Conservation (phyloP, 2,329 filamentous ascomycete species). For the Botrytis cinerea region DNA sequence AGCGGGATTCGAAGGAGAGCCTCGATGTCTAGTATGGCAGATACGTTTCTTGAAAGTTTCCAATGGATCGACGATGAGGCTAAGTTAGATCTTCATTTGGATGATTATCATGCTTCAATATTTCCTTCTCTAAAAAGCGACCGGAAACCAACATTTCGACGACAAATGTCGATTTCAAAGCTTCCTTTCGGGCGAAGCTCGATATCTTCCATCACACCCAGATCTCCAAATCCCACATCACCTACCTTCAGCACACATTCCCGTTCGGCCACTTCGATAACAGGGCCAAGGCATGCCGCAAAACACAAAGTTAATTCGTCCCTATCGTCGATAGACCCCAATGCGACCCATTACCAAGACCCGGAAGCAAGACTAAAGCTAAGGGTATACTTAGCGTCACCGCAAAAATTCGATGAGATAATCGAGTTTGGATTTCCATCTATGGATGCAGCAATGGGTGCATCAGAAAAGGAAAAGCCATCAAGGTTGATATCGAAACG, state of each 20-base stretch:
- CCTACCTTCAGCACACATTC: constrained; percentile 33
- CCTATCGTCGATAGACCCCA: constrained; percentile 62
- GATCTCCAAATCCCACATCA: constrained; percentile 34
- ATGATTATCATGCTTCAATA: constrained; percentile 63
- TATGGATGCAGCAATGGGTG: constrained; percentile 48
- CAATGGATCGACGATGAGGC: constrained; percentile 74
- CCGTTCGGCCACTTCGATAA: constrained; percentile 54
- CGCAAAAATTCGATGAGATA: constrained; percentile 94
- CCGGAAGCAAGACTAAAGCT: constrained; percentile 85
- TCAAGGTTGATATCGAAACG: constrained; percentile 31
- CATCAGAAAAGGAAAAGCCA: constrained; percentile 40
- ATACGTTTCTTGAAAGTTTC: constrained; percentile 62
- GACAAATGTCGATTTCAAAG: constrained; percentile 71
- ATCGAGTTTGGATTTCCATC: constrained; percentile 91
- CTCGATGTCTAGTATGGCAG: constrained; percentile 34
- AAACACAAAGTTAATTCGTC: constrained; percentile 41
- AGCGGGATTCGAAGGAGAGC: constrained; percentile 23
- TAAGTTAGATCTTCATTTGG: constrained; percentile 66
- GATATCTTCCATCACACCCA: constrained; percentile 42
- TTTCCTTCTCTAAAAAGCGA: constrained; percentile 44
- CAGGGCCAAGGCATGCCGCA: constrained; percentile 40
- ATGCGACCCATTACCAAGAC: constrained; percentile 83
- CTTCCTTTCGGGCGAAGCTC: constrained; percentile 61
- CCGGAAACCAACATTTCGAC: constrained; percentile 63
- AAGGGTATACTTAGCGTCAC: constrained; percentile 80